These are phyloP conservation scores for Colletotrichum cereale DNA, from an alignment of 2,329 filamentous ascomycete species.

Conservation along the genomic window DNA sequence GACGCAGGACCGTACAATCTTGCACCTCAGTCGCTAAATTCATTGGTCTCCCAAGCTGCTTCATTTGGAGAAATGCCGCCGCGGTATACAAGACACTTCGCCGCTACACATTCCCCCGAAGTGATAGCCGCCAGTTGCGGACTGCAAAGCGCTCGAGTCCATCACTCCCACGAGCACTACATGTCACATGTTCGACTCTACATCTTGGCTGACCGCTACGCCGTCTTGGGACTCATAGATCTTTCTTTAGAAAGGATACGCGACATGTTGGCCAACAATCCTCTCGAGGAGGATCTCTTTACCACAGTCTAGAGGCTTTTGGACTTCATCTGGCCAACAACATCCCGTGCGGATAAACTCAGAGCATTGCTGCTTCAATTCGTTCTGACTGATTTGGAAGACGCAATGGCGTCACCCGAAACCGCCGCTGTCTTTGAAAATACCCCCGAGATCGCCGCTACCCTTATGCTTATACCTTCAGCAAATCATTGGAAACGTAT, in stretches of 20 bases:
- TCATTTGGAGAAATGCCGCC: too few relatives aligned
- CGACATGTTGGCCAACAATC: neutral
- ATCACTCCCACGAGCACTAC: neutral
- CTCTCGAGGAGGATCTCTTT: neutral
- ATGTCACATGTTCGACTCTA: neutral
- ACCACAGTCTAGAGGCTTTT: neutral
- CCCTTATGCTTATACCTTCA: neutral
- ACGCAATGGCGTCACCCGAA: neutral
- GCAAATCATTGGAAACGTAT: accelerated
- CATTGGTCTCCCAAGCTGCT: too few relatives aligned
- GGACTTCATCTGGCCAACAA: neutral
- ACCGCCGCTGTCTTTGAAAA: neutral
- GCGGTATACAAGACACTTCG: too few relatives aligned
- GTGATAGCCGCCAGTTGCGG: too few relatives aligned
- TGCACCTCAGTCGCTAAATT: too few relatives aligned
- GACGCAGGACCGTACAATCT: neutral
- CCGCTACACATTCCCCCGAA: too few relatives aligned
- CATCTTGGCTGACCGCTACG: neutral
- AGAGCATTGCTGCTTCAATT: neutral
- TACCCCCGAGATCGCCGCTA: neutral
- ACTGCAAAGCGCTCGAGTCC: too few relatives aligned
- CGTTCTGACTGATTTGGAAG: accelerated
- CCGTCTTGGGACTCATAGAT: neutral
- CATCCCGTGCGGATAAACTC: neutral
- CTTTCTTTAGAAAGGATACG: neutral